Evolutionary conservation across 164 flowering plant genomes (phyloP), one percentile per base, ranked within the genome.

Genomic region (Liquidambar formosana): DNA sequence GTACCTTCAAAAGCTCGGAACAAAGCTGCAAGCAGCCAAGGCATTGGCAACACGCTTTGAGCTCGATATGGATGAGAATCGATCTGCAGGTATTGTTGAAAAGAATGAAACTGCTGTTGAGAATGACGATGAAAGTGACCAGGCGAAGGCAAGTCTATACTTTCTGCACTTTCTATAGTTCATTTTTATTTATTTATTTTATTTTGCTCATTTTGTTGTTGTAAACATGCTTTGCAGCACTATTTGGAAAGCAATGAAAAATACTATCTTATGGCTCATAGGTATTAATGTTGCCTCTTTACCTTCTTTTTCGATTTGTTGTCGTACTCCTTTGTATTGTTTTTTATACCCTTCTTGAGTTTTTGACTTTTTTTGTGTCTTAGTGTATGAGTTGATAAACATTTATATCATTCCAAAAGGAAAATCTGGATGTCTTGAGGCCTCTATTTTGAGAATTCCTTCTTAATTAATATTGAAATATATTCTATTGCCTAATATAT

Each of bases 221-320:
- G 10, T 69, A 8, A 27, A 22, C 61, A 5, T 76, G 67, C 33
- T 68, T 76, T 85, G 83, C 99, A 95, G 99, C 99, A 95, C 79
- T 95, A 95, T 67, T 52, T 90, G 83, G 98, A 93, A 80, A 91
- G 97, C 90, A 95, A 93, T 73, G 98, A 95, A 71, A 95, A 95
- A 80, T 95, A 95, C 84, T 95, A 95, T 79, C 51, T 84, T 84
- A 89, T 93, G 91, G 99, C 99, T 73, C 99, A 95, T 74, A 95
- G 99, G 99, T 95, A 83, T 28, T 15, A 61, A 41, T 38, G 10
- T 47, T 38, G 10, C 69, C 15, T 69, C 23, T 16, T 27, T 10
- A 45, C 52, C 18, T 16, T 66, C 10, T 28, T n/a, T 33, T 8
- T 64, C 51, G 49, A 15, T 66, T 73, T 22, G 13, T 12, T 64